These are phyloP conservation scores for Alternaria burnsii DNA, from an alignment of 2,329 filamentous ascomycete genomes.

Conservation along the genomic window DNA sequence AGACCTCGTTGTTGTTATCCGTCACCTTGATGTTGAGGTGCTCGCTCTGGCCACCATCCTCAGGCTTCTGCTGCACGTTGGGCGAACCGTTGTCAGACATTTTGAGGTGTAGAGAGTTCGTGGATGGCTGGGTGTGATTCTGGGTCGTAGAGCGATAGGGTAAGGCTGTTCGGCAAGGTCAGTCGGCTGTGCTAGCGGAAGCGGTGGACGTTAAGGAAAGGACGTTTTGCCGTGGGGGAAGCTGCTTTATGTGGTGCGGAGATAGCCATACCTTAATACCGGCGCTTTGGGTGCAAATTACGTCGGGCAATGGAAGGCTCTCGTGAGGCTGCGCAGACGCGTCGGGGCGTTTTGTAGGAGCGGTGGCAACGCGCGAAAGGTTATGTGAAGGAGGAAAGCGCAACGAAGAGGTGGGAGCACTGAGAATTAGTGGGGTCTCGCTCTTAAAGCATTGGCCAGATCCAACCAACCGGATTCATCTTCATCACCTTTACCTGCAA, in stretches of 20 bases:
- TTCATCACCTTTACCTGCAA: constrained; percentile 12
- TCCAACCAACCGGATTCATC: constrained; percentile 28
- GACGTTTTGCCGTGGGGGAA: constrained; percentile 24
- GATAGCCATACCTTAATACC: constrained; percentile 27
- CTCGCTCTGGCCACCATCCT: constrained; percentile 66
- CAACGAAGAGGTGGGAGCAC: constrained; percentile 38
- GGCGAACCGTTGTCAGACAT: constrained; percentile 57
- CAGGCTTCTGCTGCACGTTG: constrained; percentile 54
- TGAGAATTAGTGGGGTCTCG: constrained; percentile 42
- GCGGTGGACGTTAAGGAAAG: constrained; percentile 34
- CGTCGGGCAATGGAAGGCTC: constrained; percentile 21
- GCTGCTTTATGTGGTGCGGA: constrained; percentile 32
- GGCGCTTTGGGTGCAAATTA: constrained; percentile 17
- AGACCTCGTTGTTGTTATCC: constrained; percentile 99
- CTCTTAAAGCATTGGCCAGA: constrained; percentile 32
- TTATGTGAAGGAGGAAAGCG: constrained; percentile 27
- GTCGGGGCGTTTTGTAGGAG: constrained; percentile 24
- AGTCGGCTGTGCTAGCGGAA: constrained; percentile 21
- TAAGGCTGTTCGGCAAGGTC: constrained; percentile 18
- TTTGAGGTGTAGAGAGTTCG: constrained; percentile 9
- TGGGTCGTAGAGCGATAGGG: constrained; percentile 3
- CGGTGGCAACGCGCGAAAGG: constrained; percentile 37
- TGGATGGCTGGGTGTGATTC: constrained; percentile 8
- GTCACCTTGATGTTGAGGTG: constrained; percentile 99
- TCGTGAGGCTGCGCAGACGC: constrained; percentile 23